Base-by-base conservation (phyloP, 139 green algal species). In the Haematococcus lacustris region DNA sequence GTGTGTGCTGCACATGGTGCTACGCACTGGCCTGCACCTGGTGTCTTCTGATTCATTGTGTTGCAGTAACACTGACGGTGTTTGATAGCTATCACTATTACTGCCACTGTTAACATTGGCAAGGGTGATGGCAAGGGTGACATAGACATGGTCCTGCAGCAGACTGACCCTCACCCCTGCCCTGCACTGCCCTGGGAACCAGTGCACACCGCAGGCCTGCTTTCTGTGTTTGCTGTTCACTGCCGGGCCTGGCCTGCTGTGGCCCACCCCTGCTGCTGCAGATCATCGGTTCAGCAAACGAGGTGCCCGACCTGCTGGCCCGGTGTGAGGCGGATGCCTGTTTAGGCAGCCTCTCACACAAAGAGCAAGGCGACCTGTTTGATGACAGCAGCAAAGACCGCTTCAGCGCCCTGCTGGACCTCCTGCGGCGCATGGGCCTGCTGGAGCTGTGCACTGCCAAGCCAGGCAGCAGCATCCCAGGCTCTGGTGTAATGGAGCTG, bases 281-380 rank as follows among this genome's bases (percentile, higher is more conserved):
- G 79, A 53, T 81, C 17, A 64, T 76, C 28, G 79, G 79, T 63
- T 73, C 57, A 38, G 62, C 17, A 39, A 51, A 62, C 38, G n/a
- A 38, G 2, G 47, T 77, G 17, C 7, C 47, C 7, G 71, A 76
- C 6, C 68, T 85, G 57, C 63, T 79, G 32, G 33, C 73, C 38
- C 75, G 81, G 53, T 78, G 63, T 38, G 68, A 82, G 51, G 28
- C 25, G n/a, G 76, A 59, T 3, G 34, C 51, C 66, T 38, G 53
- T 3, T 34, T 53, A 75, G 40, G 68, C 13, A 23, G 64, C 34
- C 63, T 78, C 1, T 34, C 51, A 0, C 25, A 51, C 3, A 37
- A 78, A 51, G 65, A 75, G 39, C 53, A 68, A n/a, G 4, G 3
- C 2, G 38, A 38, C 34, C 2, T 65, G 25, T 71, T 80, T 35